Evolutionary conservation across 257 asterid genomes (phyloP), one percentile per base, ranked within the genome.

Genomic region (Solanum ossicruentum): DNA sequence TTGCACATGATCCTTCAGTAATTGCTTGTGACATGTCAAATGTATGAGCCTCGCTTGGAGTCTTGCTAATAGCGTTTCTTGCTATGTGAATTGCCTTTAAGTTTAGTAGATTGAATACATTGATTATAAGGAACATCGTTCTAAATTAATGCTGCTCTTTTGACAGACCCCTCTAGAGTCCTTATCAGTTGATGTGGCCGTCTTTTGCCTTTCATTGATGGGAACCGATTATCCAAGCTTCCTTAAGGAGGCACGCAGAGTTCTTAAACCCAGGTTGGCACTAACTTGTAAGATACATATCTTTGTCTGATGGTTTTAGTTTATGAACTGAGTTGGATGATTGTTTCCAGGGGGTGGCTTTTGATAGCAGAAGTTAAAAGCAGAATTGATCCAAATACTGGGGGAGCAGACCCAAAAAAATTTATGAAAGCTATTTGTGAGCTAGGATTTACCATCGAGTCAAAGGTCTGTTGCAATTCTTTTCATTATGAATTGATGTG

Each of bases 291-390:
- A 85, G 63, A 23, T 77, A 85, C 70, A 36, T 52, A 15, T 47
- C 23, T 60, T 77, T 32, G 21, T 77, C 47, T 21, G 51, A 7
- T 21, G 43, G 60, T 10, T 52, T 69, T 69, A 81, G 56, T 67
- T 83, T 72, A 84, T 86, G 85, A 87, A 61, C 49, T 63, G 70
- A 82, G 18, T 54, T 39, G 17, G 78, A 17, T 21, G 82, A 77
- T 63, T 81, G 21, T 85, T 21, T 84, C 85, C 93, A 95, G 99
- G 58, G 99, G 98, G 60, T 97, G 98, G 98, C 99, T 97, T 85
- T 89, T 97, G 88, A 95, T 97, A 84, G 99, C 98, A 32, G 99
- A 97, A 88, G 99, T 97, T 55, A 97, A 93, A 89, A 97, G 99
- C 92, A 90, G 99, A 88, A 87, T 97, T 15, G 98, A 97, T 86